Base-by-base conservation (phyloP, 768 basidiomycete species). In the Amanita phalloides region DNA sequence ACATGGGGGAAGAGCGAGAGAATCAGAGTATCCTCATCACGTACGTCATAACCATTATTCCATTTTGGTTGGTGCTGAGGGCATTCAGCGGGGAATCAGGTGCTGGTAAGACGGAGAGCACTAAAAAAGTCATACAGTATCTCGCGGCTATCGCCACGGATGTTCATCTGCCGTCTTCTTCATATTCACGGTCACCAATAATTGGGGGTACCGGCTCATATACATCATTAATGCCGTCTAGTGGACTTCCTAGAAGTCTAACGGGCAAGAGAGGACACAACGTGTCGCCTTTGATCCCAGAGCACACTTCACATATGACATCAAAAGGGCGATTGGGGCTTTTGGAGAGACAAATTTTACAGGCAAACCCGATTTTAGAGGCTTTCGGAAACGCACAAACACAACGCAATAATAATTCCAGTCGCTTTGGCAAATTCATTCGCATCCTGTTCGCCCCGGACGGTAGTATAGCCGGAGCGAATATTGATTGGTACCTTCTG, bases 311-410 rank as follows among this genome's bases (percentile, higher is more conserved):
- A 28, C 64, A 70, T 51, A 60, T 81, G 47, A 82, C 74, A 14
- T 73, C 85, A 4, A 87, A 85, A 63, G 82, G 82, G 13, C 74
- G 87, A 9, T 78, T 94, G 1, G 94, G 94, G 45, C 75, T 95
- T 10, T 75, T 99, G 32, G 96, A 98, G 65, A 80, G 90, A 26
- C 96, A 98, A 66, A 98, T 99, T 57, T 75, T 98, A 20, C 93
- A 97, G 65, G 94, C 94, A 36, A 99, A 98, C 61, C 96, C 96
- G 1, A 90, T 99, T 53, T 73, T 99, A 4, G 96, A 99, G 64
- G 90, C 96, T 3, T 98, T 99, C 57, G 96, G 96, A 28, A 99
- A 99, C 64, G 95, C 96, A 4, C 96, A 98, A 65, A 98, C 96
- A 0, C 89, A 96, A 68, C 75, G 94, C 42, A 99, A 99, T 63